Percentiles rank a stretch among this genome's conserved stretches.
These are phyloP conservation scores for Cruciata laevipes DNA, from an alignment of 257 asterid genomes.

Conservation along the genomic window DNA sequence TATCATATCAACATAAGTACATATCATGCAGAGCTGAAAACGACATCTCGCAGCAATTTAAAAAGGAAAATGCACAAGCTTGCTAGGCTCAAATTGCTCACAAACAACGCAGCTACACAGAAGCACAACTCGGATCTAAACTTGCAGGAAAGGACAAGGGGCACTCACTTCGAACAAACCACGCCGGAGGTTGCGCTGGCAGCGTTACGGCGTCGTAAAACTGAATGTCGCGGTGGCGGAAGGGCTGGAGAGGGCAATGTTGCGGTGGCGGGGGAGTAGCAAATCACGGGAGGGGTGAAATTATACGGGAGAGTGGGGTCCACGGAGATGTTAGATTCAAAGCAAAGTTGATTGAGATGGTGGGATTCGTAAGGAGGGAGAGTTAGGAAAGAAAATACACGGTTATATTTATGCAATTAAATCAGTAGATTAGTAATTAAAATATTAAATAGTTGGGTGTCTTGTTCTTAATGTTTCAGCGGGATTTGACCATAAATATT, in stretches of 20 bases:
- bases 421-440: background rate
- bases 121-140: conserved; percentile 15
- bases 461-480: too few species aligned
- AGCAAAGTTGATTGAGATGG: background rate
- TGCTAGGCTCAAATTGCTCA: background rate
- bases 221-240: background rate
- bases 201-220: background rate
- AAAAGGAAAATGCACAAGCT: background rate
- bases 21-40: background rate
- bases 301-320: background rate
- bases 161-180: background rate
- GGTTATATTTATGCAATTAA: too few species aligned
- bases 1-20: background rate
- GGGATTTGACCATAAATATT: background rate
- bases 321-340: background rate
- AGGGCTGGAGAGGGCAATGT: background rate
- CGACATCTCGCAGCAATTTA: background rate
- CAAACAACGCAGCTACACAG: background rate
- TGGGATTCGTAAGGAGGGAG: background rate
- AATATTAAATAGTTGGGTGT: background rate
- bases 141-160: background rate
- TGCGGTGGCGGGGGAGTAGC: conserved; percentile 5
- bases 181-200: background rate
- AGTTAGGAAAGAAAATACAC: background rate
- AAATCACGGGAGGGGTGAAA: background rate